Base-by-base conservation (phyloP, 2,329 filamentous ascomycete species). In the Monosporascus sp. region DNA sequence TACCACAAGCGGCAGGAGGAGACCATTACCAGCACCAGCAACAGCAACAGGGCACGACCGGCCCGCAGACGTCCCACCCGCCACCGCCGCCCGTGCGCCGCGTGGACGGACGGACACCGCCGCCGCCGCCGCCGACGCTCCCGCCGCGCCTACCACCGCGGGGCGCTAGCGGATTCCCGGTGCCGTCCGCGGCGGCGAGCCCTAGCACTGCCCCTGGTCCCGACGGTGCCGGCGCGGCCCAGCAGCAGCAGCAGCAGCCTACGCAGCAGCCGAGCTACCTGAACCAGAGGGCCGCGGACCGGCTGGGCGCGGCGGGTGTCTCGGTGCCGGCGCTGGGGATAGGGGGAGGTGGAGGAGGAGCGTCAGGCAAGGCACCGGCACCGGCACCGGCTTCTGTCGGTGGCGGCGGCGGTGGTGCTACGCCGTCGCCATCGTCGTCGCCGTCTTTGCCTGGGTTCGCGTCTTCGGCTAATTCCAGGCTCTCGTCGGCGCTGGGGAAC, bases 261-360 rank as follows among this genome's bases (percentile, higher is more conserved):
- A 31, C 53, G 20, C 47, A 39, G 47, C 58, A 58, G 54, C 43
- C 63, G 43, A 61, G 66, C 17, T 64, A 70, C 35, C 58, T 81
- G 37, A 81, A 82, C 60, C 73, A 77, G 62, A 81, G 77, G 5
- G 85, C 90, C 5, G 67, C 87, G 52, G 78, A 73, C 53, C 80
- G 89, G 43, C 76, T 97, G 8, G 82, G 85, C 11, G 80, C 83
- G 38, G 85, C 89, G 1, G 91, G 91, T 1, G 77, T 96, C 6
- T 88, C 85, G 0, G 89, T 96, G 0, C 87, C 90, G 0, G 87
- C 81, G 0, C 75, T 96, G 4, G 88, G 88, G 5, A 95, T 96
- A 55, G 85, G 64, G 11, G 55, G 53, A 11, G 44, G 22, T 2
- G 22, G 83, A 63, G 60, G 65, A 58, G 43, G 43, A 17, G 43